These are phyloP conservation scores for Coemansia sp. DNA, from an alignment of 192 early-diverging fungal species.

Conservation along the genomic window DNA sequence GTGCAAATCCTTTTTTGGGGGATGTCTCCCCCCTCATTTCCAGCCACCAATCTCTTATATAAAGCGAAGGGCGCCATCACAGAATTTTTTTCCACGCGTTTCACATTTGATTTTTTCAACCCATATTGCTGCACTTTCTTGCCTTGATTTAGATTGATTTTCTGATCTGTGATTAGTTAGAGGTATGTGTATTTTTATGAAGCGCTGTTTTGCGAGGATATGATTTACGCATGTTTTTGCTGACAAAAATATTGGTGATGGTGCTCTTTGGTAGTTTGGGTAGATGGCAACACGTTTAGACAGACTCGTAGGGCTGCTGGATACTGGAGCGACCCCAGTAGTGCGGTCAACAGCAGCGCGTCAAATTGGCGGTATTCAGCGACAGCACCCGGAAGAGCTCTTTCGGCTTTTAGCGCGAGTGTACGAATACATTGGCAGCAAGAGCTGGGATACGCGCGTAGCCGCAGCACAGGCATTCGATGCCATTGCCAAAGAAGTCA, in stretches of 20 bases:
- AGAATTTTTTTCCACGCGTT: not conserved
- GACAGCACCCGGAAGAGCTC: slow-evolving; percentile 90
- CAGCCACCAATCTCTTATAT: not conserved
- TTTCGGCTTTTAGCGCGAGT: slow-evolving; percentile 74
- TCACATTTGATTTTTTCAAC: not conserved
- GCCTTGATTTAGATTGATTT: not conserved
- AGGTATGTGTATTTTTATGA: not conserved
- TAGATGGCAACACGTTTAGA: slow-evolving; percentile 75
- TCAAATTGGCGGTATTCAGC: slow-evolving; percentile 94
- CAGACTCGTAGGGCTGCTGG: slow-evolving; percentile 88
- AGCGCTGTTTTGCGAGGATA: not conserved
- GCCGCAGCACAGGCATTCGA: slow-evolving; percentile 93
- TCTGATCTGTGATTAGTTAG: not conserved
- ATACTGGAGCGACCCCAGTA: slow-evolving; percentile 87
- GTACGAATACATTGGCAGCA: slow-evolving; percentile 74
- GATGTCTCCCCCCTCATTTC: not conserved
- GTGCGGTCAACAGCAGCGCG: slow-evolving; percentile 90
- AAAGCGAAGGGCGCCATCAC: not conserved
- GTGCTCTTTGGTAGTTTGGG: not conserved
- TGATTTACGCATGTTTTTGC: not conserved
- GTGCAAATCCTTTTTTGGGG: not conserved
- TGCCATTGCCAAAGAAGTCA: slow-evolving; percentile 87
- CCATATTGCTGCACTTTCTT: not conserved
- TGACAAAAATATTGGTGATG: not conserved
- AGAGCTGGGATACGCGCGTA: slow-evolving; percentile 92